Percentiles rank a stretch among this genome's conserved stretches.
Evolutionary conservation across 257 asterid genomes (phyloP).

Genomic region (Solanum lignicaule): DNA sequence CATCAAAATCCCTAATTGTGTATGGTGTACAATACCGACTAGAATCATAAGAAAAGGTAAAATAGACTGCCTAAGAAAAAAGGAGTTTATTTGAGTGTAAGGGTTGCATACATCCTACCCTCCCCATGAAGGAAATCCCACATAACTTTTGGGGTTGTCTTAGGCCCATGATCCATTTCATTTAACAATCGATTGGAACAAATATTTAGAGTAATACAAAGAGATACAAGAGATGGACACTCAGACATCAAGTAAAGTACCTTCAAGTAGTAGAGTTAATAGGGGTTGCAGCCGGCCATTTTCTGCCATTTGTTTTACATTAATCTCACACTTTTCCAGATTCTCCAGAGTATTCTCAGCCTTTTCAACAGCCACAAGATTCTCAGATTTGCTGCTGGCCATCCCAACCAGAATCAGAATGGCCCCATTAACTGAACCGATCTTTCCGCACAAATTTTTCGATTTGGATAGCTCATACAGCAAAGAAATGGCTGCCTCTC

Average conservation of each 20-base stretch:
- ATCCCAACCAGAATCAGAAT: conserved; percentile 77
- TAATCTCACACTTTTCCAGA: conserved; percentile 70
- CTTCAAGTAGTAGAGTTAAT: conserved; percentile 70
- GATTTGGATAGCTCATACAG: conserved; percentile 83
- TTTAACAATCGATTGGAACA: not conserved
- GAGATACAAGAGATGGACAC: not conserved
- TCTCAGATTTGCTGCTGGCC: conserved; percentile 93
- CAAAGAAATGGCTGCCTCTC: conserved; percentile 84
- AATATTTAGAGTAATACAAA: not conserved
- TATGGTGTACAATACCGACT: not conserved
- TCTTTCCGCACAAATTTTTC: conserved; percentile 59
- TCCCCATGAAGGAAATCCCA: not conserved
- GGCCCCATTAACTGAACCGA: conserved; percentile 83
- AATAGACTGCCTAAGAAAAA: not conserved
- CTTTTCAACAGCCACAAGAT: conserved; percentile 56
- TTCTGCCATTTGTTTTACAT: conserved; percentile 94
- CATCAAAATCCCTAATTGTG: not conserved
- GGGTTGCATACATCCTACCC: not conserved
- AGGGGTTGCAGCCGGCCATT: conserved; percentile 81
- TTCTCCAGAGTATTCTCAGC: conserved; percentile 78
- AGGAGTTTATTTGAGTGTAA: not conserved
- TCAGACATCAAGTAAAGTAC: conserved; percentile 19
- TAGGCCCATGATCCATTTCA: not conserved
- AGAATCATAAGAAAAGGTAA: not conserved
- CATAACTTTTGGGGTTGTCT: not conserved